A percentile compares a stretch with the other conserved stretches of the same genome.
Evolutionary conservation across 345 rosid species (phyloP).

Genomic region (Gossypium australe): DNA sequence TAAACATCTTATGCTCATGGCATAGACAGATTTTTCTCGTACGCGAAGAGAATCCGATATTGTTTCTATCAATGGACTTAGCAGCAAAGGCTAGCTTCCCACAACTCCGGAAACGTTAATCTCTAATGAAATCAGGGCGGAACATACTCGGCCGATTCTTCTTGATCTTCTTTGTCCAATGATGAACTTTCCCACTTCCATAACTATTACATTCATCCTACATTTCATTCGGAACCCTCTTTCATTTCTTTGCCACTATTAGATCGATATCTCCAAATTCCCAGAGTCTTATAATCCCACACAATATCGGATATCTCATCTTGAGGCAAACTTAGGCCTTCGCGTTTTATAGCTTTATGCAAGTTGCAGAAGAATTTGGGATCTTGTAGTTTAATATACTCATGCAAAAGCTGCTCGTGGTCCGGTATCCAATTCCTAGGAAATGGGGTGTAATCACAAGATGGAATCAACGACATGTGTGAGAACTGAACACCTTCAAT

Average conservation of each 20-base stretch:
- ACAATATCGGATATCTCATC: constrained; percentile 79
- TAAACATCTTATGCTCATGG: not conserved
- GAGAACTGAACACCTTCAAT: constrained; percentile 94
- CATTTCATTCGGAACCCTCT: constrained; percentile 7
- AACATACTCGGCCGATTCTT: not conserved
- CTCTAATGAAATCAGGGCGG: not conserved
- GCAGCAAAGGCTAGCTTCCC: not conserved
- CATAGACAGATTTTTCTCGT: not conserved
- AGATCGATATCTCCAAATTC: constrained; percentile 49
- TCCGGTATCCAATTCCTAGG: constrained; percentile 84
- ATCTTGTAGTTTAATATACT: constrained; percentile 73
- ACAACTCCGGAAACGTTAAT: not conserved
- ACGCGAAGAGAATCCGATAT: not conserved
- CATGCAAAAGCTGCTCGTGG: constrained; percentile 71
- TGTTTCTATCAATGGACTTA: not conserved
- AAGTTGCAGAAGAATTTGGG: constrained; percentile 77
- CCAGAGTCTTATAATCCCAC: constrained; percentile 86
- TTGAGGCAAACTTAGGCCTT: constrained; percentile 71
- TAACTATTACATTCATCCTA: not conserved
- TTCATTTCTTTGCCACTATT: constrained; percentile 28
- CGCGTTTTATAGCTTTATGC: constrained; percentile 53
- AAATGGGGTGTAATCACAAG: constrained; percentile 89
- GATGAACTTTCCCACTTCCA: not conserved
- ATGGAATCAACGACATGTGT: constrained; percentile 84
- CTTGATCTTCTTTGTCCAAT: not conserved